Evolutionary conservation across 306 rosid species (phyloP), one percentile per base, ranked within the genome.

Genomic region (Medicago arabica): DNA sequence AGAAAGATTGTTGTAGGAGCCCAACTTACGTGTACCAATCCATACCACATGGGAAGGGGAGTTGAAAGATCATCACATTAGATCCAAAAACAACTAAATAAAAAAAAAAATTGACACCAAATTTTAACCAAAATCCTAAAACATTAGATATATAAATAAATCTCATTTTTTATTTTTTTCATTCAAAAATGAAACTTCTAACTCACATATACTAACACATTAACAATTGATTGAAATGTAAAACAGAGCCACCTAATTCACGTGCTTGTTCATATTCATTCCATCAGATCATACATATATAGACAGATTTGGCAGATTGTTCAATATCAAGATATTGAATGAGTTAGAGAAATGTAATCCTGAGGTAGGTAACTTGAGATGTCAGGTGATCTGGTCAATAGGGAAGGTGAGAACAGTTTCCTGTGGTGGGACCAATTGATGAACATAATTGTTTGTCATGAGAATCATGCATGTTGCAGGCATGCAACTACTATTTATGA

Each of bases 351-450:
- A 44, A 50, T 28, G 2, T 58, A 55, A 23, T 57, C 47, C 11
- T 36, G 64, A 72, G 57, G 43, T 21, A 41, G 68, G 77, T 41
- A 58, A 10, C 11, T 40, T 21, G 40, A 57, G 40, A 21, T 41
- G 14, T 58, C 54, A 40, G 7, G 41, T 58, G 12, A 54, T 54
- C 60, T 54, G 28, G 2, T 8, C 70, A 16, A 60, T 31, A n/a
- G 31, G 49, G 61, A 61, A 6, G 60, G 21, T 16, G 39, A 12
- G 31, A 61, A 64, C 25, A 74, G 2, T 17, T 11, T 44, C 41
- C 13, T 74, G 21, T 21, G 59, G 58, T 47, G 71, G 78, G 66
- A 61, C 61, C 78, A 46, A 5, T 61, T 25, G 16, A 34, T 51
- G 63, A 70, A 51, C 15, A 6, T 18, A 51, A 51, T 11, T 70